These are phyloP conservation scores for Chaetomium olivaceum DNA, from an alignment of 2,329 filamentous ascomycete species.

Conservation along the genomic window DNA sequence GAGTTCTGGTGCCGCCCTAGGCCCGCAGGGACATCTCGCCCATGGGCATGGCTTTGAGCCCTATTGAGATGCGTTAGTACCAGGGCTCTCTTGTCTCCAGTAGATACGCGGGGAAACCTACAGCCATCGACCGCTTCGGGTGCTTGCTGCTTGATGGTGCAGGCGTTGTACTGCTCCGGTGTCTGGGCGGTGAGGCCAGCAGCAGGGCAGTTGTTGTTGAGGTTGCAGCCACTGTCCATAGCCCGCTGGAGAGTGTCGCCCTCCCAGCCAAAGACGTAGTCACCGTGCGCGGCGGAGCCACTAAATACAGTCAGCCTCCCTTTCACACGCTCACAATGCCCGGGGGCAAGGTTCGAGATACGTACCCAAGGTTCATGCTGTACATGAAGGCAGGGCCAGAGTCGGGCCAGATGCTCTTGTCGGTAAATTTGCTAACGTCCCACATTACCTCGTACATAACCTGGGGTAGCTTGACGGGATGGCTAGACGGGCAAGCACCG, in stretches of 20 bases:
- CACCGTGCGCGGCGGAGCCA: conserved; percentile 51
- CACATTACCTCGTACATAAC: conserved; percentile 53
- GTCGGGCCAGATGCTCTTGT: conserved; percentile 47
- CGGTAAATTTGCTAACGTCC: conserved; percentile 45
- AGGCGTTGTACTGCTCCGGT: conserved; percentile 49
- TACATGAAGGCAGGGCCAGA: conserved; percentile 45
- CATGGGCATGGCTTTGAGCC: conserved; percentile 39
- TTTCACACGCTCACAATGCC: background rate
- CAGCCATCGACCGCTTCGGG: conserved; percentile 52
- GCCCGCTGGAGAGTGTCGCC: conserved; percentile 50
- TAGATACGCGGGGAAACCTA: conserved; percentile 35
- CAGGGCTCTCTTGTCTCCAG: background rate
- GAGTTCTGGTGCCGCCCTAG: conserved; percentile 19
- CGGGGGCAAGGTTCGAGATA: background rate
- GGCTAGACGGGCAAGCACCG: conserved; percentile 48
- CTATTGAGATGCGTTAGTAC: conserved; percentile 23
- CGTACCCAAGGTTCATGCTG: conserved; percentile 47
- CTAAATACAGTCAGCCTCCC: conserved; percentile 17
- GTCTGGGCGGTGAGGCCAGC: conserved; percentile 49
- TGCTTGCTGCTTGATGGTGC: conserved; percentile 49
- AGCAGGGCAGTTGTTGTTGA: conserved; percentile 47
- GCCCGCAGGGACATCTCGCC: conserved; percentile 38
- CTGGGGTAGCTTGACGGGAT: conserved; percentile 50
- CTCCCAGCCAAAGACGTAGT: conserved; percentile 56
- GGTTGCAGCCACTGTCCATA: conserved; percentile 50